Evolutionary conservation across 768 basidiomycete species (phyloP), one percentile per base, ranked within the genome.

Genomic region (Mycena crocata): DNA sequence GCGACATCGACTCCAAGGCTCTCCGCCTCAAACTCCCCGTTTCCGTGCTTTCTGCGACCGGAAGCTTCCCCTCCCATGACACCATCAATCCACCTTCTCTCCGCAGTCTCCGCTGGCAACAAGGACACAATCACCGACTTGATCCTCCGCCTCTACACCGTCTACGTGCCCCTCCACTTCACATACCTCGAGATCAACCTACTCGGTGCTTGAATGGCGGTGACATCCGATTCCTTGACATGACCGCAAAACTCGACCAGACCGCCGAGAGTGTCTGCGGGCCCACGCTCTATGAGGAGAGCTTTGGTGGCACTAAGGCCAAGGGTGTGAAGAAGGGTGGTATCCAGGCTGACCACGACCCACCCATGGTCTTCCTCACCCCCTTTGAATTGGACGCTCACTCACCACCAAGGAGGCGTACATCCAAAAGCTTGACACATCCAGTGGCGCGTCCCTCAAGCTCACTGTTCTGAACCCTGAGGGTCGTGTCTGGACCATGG

Each of bases 111-210:
- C n/a, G 85, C 84, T 3, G 88, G 82, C 58, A 95, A 95, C 86
- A 91, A 93, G 81, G 93, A 96, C 67, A 93, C 94, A 35, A 91
- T 99, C 67, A 88, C 93, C 74, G 96, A 99, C 83, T 99, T 98
- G 83, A 86, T 99, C 76, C 86, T 93, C 80, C 89, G 96, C 66
- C 90, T 99, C 31, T 99, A 99, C 89, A 90, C 91, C 68, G 95
- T 98, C 74, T 99, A 99, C 79, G 96, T 96, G 72, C 96, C 99
- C 79, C 92, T 99, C 57, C 98, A 99, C 86, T 99, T 98, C 77
- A 95, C 98, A 24, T 99, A 99, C 84, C 94, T 99, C 76, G 97
- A 99, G 83, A 99, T 99, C 82, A 99, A 99, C 87, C 98, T 97
- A 44, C 89, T 99, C 60, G 91, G 75, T 93, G 94, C 77, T 90